A percentile compares a stretch with the other conserved stretches of the same genome.
Conservation (phyloP, 495 filamentous ascomycete genomes). For the Penicillium desertorum region DNA sequence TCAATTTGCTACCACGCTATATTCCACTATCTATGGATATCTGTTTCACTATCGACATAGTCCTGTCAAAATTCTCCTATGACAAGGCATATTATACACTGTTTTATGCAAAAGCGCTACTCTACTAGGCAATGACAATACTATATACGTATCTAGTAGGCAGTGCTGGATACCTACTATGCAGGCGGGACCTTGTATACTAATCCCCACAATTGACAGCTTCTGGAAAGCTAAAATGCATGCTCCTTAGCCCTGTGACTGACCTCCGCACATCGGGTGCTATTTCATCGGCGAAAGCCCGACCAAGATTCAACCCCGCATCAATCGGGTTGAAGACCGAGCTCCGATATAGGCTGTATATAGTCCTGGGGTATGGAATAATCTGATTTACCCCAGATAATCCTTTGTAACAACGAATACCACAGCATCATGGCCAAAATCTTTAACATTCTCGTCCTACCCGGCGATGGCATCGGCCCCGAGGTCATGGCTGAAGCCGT, state of each 20-base stretch:
- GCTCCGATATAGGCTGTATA: constrained; percentile 14
- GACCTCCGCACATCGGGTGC: constrained; percentile 9
- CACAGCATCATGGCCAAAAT: constrained; percentile 22
- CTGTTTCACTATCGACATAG: background rate
- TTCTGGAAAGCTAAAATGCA: background rate
- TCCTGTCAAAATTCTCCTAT: background rate
- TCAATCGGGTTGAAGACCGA: constrained; percentile 27
- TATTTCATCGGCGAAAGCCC: constrained; percentile 20
- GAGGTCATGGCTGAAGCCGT: constrained; percentile 55
- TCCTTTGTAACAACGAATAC: background rate
- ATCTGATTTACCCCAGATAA: background rate
- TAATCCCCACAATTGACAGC: background rate
- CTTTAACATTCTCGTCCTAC: constrained; percentile 53
- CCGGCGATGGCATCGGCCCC: constrained; percentile 56
- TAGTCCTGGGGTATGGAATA: background rate
- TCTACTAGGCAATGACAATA: background rate
- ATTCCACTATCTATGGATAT: background rate
- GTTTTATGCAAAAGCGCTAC: background rate
- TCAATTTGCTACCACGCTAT: background rate
- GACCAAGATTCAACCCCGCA: constrained; percentile 22
- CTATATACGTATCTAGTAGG: background rate
- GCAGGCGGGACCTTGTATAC: background rate
- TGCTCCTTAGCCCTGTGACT: background rate
- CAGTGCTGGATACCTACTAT: background rate
- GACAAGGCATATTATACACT: background rate